These are phyloP conservation scores for Apiotrichum siamense DNA, from an alignment of 1,284 basidiomycete species.

Conservation along the genomic window DNA sequence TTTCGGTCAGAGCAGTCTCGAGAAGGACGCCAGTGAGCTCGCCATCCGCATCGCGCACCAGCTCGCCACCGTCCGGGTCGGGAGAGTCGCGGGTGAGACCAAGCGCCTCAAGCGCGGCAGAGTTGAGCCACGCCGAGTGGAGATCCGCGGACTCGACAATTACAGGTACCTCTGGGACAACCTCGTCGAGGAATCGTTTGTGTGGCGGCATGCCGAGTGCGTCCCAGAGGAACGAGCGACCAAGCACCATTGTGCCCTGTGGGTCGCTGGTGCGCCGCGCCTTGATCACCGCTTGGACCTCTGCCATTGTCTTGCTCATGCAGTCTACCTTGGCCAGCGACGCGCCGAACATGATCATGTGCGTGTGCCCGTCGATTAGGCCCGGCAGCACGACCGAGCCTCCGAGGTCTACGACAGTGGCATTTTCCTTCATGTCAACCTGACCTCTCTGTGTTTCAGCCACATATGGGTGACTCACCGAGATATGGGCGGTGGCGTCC, in stretches of 20 bases:
- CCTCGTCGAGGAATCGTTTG: constrained; percentile 24
- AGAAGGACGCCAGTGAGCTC: constrained; percentile 24
- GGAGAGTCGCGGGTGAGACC: constrained; percentile 19
- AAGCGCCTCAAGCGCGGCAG: constrained; percentile 22
- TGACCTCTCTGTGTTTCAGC: neutral
- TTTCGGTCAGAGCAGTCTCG: constrained; percentile 26
- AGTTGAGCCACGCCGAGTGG: constrained; percentile 31
- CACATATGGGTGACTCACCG: neutral
- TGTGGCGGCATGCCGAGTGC: constrained; percentile 20
- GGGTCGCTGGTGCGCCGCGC: constrained; percentile 8
- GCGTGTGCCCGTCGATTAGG: constrained; percentile 32
- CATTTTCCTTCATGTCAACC: neutral
- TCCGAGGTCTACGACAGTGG: constrained; percentile 15
- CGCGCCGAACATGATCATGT: constrained; percentile 27
- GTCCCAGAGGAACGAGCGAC: constrained; percentile 24
- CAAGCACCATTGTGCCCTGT: constrained; percentile 12
- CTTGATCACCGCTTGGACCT: constrained; percentile 20
- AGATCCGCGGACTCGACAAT: constrained; percentile 28
- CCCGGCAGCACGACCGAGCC: constrained; percentile 27
- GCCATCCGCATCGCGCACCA: constrained; percentile 25
- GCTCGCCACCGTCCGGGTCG: constrained; percentile 27
- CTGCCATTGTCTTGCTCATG: constrained; percentile 7
- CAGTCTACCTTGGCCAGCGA: constrained; percentile 22
- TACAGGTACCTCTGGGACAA: constrained; percentile 25
- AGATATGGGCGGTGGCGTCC: neutral